Percentiles rank a stretch among this genome's conserved stretches.
Conservation (phyloP, 176 grass and related monocot species). For the Eragrostis curvula region DNA sequence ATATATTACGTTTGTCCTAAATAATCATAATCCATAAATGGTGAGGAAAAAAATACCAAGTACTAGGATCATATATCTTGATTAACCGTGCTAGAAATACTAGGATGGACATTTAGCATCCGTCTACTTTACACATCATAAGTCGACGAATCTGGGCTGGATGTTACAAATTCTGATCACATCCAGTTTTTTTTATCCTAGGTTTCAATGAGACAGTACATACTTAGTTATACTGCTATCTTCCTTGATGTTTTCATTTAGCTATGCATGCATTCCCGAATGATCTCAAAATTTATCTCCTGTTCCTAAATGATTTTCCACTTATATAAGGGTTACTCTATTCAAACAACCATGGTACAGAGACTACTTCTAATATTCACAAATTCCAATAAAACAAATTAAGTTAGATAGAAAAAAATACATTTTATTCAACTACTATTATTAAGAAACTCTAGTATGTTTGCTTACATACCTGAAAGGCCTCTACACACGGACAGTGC, state of each 20-base stretch:
- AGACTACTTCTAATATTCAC: background rate
- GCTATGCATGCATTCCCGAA: background rate
- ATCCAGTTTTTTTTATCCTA: background rate
- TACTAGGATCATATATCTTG: conserved; percentile 6
- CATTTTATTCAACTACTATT: too few relatives aligned
- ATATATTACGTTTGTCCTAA: too few relatives aligned
- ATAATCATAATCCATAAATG: too few relatives aligned
- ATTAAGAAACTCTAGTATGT: too few relatives aligned
- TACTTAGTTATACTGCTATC: too few relatives aligned
- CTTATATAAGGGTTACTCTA: too few relatives aligned
- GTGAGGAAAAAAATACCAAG: background rate
- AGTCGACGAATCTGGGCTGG: background rate
- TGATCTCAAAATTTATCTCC: background rate
- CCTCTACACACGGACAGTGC: background rate
- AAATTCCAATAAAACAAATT: background rate
- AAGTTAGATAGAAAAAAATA: background rate
- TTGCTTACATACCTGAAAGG: too few relatives aligned
- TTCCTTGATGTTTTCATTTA: background rate
- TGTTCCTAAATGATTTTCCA: background rate
- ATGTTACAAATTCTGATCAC: background rate
- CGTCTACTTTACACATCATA: background rate
- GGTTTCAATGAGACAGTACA: background rate
- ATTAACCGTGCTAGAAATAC: background rate
- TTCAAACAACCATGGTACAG: background rate
- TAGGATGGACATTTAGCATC: background rate